Conservation (phyloP, 2,329 filamentous ascomycete genomes). For the Aspergillus sclerotialis region DNA sequence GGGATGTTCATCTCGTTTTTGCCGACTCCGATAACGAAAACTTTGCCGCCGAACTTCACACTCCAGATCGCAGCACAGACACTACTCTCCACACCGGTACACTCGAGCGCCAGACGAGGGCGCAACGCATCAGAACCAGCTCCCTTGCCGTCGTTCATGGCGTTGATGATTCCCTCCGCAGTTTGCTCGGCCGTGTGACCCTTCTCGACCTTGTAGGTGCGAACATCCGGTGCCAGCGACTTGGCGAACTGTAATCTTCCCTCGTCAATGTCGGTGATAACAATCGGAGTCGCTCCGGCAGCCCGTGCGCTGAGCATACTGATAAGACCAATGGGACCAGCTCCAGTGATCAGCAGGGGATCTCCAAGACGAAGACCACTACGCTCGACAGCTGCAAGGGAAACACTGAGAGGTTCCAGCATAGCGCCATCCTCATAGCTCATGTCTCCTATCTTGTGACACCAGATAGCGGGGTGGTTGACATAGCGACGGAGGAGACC, state of each 20-base stretch:
- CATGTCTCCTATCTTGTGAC: constrained; percentile 92
- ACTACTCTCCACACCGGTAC: constrained; percentile 88
- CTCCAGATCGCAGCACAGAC: constrained; percentile 82
- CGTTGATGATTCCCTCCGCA: constrained; percentile 59
- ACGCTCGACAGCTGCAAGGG: constrained; percentile 79
- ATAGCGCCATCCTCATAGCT: constrained; percentile 85
- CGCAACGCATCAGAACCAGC: constrained; percentile 54
- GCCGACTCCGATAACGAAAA: constrained; percentile 93
- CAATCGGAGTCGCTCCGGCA: constrained; percentile 81
- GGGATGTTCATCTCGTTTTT: constrained; percentile 93
- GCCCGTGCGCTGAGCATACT: constrained; percentile 77
- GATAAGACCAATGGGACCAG: constrained; percentile 88
- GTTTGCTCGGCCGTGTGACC: constrained; percentile 57
- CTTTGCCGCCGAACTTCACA: constrained; percentile 90
- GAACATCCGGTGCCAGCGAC: constrained; percentile 69
- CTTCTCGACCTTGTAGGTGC: constrained; percentile 56
- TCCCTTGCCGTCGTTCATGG: constrained; percentile 50
- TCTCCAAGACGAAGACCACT: constrained; percentile 77
- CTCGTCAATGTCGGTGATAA: constrained; percentile 92
- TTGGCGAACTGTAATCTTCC: constrained; percentile 78
- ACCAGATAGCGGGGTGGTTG: constrained; percentile 91
- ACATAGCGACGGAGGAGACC: constrained; percentile 87
- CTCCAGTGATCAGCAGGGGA: constrained; percentile 80
- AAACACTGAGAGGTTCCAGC: constrained; percentile 83
- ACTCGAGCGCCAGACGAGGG: constrained; percentile 78